Evolutionary conservation across 805 yeast species (phyloP).

Genomic region (Yamadazyma tumulicola): DNA sequence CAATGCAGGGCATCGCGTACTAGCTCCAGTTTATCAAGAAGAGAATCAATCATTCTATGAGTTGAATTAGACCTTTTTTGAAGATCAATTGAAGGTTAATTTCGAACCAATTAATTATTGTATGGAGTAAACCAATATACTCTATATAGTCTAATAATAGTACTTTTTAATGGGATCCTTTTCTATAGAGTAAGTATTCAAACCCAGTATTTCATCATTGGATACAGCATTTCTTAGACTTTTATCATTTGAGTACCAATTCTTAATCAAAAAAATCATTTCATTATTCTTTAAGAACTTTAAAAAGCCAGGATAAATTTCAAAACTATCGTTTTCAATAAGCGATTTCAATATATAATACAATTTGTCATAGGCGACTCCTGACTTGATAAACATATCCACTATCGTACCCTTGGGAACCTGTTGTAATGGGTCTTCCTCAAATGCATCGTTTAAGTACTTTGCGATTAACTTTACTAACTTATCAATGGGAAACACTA

Average conservation of each 20-base stretch:
- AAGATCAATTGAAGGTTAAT: too few species aligned
- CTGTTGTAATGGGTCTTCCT: constrained; percentile 30
- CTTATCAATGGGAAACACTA: constrained; percentile 75
- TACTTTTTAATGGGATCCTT: constrained; percentile 52
- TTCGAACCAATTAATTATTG: too few species aligned
- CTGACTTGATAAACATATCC: constrained; percentile 61
- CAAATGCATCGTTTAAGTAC: constrained; percentile 41
- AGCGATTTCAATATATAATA: constrained; percentile 62
- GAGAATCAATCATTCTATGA: constrained; percentile 46
- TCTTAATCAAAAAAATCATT: constrained; percentile 59
- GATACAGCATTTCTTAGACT: constrained; percentile 56
- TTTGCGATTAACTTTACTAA: constrained; percentile 64
- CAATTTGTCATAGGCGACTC: constrained; percentile 60
- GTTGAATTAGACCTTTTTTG: constrained; percentile 19
- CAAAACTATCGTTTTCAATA: constrained; percentile 56
- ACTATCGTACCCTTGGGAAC: constrained; percentile 54
- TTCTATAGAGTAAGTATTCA: constrained; percentile 47
- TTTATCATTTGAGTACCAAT: constrained; percentile 66
- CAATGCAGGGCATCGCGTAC: neutral
- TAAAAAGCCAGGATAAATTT: constrained; percentile 46
- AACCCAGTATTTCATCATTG: constrained; percentile 39
- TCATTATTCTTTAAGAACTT: constrained; percentile 42
- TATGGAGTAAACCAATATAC: too few species aligned
- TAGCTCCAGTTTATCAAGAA: constrained; percentile 22
- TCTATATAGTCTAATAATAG: constrained; percentile 14